Evolutionary conservation across 106 monocot species (phyloP), one percentile per base, ranked within the genome.

Genomic region (Acorus gramineus): DNA sequence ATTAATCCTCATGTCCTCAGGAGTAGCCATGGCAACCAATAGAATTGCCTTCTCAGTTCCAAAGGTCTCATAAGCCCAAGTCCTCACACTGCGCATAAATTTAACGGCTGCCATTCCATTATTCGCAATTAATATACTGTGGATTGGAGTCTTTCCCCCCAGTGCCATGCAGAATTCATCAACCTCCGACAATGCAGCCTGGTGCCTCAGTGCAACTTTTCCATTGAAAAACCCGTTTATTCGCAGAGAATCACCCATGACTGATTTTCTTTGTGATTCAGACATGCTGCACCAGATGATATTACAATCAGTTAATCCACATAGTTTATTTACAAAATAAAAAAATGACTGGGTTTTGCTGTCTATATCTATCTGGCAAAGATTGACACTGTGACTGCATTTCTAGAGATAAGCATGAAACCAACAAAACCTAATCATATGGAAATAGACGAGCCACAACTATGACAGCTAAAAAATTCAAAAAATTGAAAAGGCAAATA

Each of bases 71-170:
- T 85, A 80, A 65, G 98, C 92, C 98, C 98, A 98, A 47, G 80
- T 79, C 61, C 98, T 82, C 55, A 92, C 75, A 66, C 92, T 92
- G 59, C 83, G 84, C 70, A 98, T 92, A 61, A 98, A 98, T 55
- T 98, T 98, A 64, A 92, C 98, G 5, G 98, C 92, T 7, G 98
- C 92, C 98, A 98, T 98, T 55, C 98, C 98, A 88, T 98, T 98
- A 55, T 98, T 98, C 13, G 98, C 98, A 66, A 98, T 76, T 52
- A 98, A 71, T 64, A 98, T 86, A 55, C 98, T 98, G 59, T 89
- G 91, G n/a, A 98, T 88, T 3, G 98, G 85, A 49, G 69, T 70
- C 66, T 88, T 85, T 44, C 98, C 98, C 70, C 98, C 92, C 46
- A 98, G 82, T 6, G 88, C 83, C 57, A 8, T 71, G 69, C 98